These are phyloP conservation scores for Heliamphora pulchella DNA, from an alignment of 179 eudicot species.

Conservation along the genomic window DNA sequence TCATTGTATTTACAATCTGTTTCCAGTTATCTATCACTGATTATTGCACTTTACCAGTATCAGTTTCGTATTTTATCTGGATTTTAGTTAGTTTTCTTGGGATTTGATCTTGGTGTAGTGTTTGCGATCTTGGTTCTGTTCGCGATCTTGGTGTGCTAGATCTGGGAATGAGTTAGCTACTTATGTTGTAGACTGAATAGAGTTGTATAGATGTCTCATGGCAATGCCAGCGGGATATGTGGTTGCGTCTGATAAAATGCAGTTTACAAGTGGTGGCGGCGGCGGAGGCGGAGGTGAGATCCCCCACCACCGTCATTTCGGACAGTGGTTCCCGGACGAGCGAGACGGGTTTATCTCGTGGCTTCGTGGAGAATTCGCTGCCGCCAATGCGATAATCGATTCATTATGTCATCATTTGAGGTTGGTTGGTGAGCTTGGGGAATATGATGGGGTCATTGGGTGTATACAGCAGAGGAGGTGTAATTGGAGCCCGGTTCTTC, in stretches of 20 bases:
- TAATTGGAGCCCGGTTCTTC: constrained; percentile 50
- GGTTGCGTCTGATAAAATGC: constrained; percentile 40
- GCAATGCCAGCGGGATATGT: constrained; percentile 46
- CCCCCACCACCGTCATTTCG: constrained; percentile 23
- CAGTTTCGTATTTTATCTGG: neutral
- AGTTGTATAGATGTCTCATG: constrained; percentile 19
- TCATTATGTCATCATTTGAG: constrained; percentile 49
- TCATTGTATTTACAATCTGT: neutral
- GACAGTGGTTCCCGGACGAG: constrained; percentile 47
- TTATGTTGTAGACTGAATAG: neutral
- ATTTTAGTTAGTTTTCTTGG: neutral
- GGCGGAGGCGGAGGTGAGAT: constrained; percentile 16
- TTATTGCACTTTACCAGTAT: neutral
- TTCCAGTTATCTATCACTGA: neutral
- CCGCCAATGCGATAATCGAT: constrained; percentile 63
- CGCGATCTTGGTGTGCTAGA: neutral
- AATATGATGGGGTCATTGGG: constrained; percentile 47
- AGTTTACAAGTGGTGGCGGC: constrained; percentile 24
- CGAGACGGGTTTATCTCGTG: constrained; percentile 51
- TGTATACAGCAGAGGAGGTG: constrained; percentile 50
- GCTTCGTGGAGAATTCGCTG: constrained; percentile 59
- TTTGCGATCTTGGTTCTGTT: neutral
- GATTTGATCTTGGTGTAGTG: neutral
- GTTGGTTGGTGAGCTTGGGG: constrained; percentile 45
- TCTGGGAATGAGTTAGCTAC: constrained; percentile 8